Evolutionary conservation across 768 basidiomycete species (phyloP).

Genomic region (Sutorius australiensis): DNA sequence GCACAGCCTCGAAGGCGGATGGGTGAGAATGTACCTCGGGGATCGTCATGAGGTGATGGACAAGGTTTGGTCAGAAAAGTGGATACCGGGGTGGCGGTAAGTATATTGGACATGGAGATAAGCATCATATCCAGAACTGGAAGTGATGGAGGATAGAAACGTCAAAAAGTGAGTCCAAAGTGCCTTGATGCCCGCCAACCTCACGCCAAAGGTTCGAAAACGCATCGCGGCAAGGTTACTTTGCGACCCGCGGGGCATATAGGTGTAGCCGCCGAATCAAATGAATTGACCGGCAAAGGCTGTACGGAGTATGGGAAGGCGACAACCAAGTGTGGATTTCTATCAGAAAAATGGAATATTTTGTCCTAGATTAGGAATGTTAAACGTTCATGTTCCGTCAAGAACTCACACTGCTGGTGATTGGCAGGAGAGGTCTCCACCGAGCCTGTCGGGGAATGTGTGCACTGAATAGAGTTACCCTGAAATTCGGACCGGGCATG

Average conservation of each 20-base stretch:
- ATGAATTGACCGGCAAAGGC: background rate
- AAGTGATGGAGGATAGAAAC: background rate
- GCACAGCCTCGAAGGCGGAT: constrained; percentile 11
- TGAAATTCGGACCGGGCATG: background rate
- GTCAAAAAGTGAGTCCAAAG: background rate
- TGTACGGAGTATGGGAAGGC: background rate
- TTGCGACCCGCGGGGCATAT: background rate
- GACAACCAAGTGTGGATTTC: background rate
- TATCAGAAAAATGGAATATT: background rate
- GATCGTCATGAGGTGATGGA: constrained; percentile 1
- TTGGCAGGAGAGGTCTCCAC: constrained; percentile 5
- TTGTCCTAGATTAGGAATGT: background rate
- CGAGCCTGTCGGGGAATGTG: constrained; percentile 6
- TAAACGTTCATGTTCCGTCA: background rate
- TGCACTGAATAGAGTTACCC: background rate
- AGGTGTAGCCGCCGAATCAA: background rate
- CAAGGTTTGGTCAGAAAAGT: background rate
- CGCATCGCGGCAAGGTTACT: background rate
- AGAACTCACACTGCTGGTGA: background rate
- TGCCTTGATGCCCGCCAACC: background rate
- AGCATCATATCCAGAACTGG: background rate
- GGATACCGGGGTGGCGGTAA: background rate
- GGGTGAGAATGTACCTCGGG: background rate
- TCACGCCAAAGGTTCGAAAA: background rate
- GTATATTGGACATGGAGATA: background rate